Base-by-base conservation (phyloP, 768 basidiomycete genomes). In the Suillus brevipes region DNA sequence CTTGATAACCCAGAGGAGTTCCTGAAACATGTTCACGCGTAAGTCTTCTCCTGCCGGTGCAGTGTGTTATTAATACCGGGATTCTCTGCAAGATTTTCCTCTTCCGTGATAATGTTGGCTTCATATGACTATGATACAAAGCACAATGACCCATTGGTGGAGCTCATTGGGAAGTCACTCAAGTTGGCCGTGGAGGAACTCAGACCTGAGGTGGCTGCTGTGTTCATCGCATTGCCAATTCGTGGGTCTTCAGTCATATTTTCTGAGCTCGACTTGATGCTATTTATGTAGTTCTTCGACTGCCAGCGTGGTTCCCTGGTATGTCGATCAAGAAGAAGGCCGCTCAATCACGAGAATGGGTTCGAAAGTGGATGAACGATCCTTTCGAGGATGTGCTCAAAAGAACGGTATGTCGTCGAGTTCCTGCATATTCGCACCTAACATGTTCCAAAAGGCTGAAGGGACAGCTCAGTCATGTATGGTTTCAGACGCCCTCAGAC, bases 61-160 rank as follows among this genome's bases (percentile, higher is more conserved):
- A 25, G 12, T 45, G 28, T 38, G 20, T 60, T 52, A 49, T 47
- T 49, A 53, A 20, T 23, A 20, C 53, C 50, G 38, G 43, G 40
- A 50, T 59, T 42, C 25, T 9, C 20, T n/a, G 53, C 23, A 47
- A 78, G 75, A 9, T 65, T 71, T 47, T 66, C 76, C 2, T 73
- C 73, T 9, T 71, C 72, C 2, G 67, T 72, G 4, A 74, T 78
- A 45, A 75, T 78, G 72, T 63, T 71, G 1, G 69, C 70, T 23
- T 50, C 73, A 25, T 80, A 79, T 53, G 78, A 74, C 28, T 75
- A 76, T 47, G 74, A 78, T 25, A 70, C 75, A 5, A 47, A 65
- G 28, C 66, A 63, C 37, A 57, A 78, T 42, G 79, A 80, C 60
- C 63, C 47, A 23, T 69, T 75, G 64, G 73, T 79, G 23, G 49